A percentile compares a stretch with the other conserved stretches of the same genome.
These are phyloP conservation scores for Akebia trifoliata DNA, from an alignment of 164 flowering plant species.

Conservation along the genomic window DNA sequence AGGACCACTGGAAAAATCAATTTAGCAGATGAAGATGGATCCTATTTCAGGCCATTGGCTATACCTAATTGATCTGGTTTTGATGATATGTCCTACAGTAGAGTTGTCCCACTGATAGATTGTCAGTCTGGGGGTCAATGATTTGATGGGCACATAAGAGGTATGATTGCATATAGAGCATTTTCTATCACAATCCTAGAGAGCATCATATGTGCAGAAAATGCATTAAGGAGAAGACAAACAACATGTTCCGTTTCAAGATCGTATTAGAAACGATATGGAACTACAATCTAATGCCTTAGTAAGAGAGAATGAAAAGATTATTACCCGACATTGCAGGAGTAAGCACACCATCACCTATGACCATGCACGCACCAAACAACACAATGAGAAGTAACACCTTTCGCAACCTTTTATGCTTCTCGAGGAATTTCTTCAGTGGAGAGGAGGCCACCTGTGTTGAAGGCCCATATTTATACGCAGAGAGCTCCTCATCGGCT, in stretches of 20 bases:
- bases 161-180: neutral
- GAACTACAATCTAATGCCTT: neutral
- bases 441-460: constrained; percentile 32
- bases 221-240: neutral
- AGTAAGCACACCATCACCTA: constrained; percentile 84
- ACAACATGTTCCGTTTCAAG: neutral
- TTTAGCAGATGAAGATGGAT: neutral
- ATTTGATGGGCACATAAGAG: neutral
- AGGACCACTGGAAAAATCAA: too few species aligned
- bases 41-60: too few species aligned
- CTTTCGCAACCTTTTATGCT: constrained; percentile 53
- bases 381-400: constrained; percentile 60
- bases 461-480: constrained; percentile 65
- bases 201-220: neutral
- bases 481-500: constrained; percentile 83
- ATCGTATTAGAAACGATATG: neutral
- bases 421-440: constrained; percentile 66
- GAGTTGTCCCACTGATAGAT: neutral
- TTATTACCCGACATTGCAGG: constrained; percentile 83
- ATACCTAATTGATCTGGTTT: too few species aligned
- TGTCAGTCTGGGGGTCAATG: neutral
- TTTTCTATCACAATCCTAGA: neutral
- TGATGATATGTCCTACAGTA: neutral
- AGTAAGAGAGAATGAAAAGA: neutral
- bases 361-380: constrained; percentile 81